Base-by-base conservation (phyloP, 768 basidiomycete genomes). In the Clathrus columnatus region DNA sequence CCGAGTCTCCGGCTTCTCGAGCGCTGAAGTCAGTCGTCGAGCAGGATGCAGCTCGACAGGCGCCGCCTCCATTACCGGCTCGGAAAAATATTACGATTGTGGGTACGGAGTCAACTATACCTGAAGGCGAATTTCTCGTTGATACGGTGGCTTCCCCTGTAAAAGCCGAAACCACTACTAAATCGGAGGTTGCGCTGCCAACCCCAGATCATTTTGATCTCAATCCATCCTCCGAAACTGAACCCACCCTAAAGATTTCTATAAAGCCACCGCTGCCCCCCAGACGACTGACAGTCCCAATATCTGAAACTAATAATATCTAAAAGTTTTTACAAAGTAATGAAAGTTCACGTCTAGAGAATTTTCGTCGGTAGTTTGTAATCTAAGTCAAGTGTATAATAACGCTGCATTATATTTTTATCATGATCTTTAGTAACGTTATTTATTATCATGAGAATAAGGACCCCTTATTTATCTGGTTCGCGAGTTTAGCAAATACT, bases 11-110 rank as follows among this genome's bases (percentile, higher is more conserved):
- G 1, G 80, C 84, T 3, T 79, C 80, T 20, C 75, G 77, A 42
- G 73, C 75, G 10, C 71, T 85, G 24, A 79, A 83, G 68, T 74
- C 72, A 41, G 83, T 86, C 51, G 82, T 69, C 26, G 61, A 66
- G 47, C 66, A 67, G 51, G 69, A 72, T 60, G 61, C 50, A 6
- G 49, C 44, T 18, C 20, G 57, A 20, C 6, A 50, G n/a, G 4
- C 36, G 36, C 51, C 42, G 1, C 51, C 51, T 5, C 50, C 50
- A 5, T 45, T 53, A 27, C 51, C 42, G 8, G 36, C 29, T 5
- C 42, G 51, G 8, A 26, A 21, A 24, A 24, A 36, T 51, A 32
- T 29, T 2, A 5, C 36, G 11, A 17, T 7, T 20, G 51, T 8
- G 11, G 4, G 11, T 47, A 47, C 46, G 26, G 7, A 53, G n/a